Percentiles rank a stretch among this genome's conserved stretches.
phyloP scores from a whole-genome alignment of 192 early-diverging fungal species.

The Coemansia sp. region DNA sequence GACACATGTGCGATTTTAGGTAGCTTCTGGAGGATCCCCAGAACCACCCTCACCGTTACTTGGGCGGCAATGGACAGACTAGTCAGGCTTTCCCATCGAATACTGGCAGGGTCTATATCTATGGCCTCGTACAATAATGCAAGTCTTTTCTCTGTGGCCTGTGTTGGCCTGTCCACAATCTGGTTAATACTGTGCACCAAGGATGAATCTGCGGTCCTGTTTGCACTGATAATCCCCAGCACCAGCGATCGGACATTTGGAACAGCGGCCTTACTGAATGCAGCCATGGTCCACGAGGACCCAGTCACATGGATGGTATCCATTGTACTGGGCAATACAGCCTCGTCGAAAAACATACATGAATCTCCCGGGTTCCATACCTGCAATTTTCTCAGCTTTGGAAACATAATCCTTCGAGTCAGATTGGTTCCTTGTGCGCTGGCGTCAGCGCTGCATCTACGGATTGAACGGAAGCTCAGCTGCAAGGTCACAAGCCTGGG shows the following conservation, averaged over 20 bases:
- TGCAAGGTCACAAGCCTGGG: background rate
- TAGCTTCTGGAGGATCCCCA: background rate
- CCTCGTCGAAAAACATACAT: background rate
- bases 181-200: background rate
- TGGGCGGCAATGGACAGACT: background rate
- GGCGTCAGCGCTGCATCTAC: too few relatives aligned
- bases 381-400: background rate
- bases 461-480: background rate
- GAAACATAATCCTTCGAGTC: background rate
- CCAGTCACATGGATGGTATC: background rate
- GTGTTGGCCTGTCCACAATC: background rate
- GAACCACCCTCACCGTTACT: background rate
- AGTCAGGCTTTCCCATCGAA: conserved; percentile 1
- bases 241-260: background rate
- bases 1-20: background rate
- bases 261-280: background rate
- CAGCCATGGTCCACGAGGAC: background rate
- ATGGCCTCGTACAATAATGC: conserved; percentile 1
- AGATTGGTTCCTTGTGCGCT: too few relatives aligned
- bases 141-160: background rate
- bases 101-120: background rate
- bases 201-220: too few relatives aligned
- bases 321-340: conserved; percentile 4
- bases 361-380: background rate
- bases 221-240: background rate